Percentiles rank a stretch among this genome's conserved stretches.
Evolutionary conservation across 306 rosid genomes (phyloP).

Genomic region (Betula pendula): DNA sequence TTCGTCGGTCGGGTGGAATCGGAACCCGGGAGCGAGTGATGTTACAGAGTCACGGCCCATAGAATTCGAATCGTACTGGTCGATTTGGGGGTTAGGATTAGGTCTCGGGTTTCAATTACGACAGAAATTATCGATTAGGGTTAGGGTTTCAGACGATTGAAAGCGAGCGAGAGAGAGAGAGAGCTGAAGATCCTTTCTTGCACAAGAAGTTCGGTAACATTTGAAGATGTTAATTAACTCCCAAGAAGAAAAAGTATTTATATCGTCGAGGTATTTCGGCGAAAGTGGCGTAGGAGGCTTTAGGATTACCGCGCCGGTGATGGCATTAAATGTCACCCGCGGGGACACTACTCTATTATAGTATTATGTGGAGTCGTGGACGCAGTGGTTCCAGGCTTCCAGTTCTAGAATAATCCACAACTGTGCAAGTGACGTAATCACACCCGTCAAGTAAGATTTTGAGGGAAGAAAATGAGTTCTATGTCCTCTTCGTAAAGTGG

Average conservation of each 20-base stretch:
- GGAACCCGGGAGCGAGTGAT: constrained; percentile 78
- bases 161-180: background rate
- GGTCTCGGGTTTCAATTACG: background rate
- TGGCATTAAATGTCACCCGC: background rate
- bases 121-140: background rate
- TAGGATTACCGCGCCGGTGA: background rate
- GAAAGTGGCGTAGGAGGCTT: background rate
- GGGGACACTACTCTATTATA: background rate
- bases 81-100: background rate
- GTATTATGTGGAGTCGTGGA: too few species aligned
- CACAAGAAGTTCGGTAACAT: background rate
- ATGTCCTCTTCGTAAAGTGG: background rate
- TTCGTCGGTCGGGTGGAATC: constrained; percentile 94
- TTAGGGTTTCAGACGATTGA: constrained; percentile 19
- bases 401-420: background rate
- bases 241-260: too few species aligned
- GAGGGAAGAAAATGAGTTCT: background rate
- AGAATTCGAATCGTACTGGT: constrained; percentile 13
- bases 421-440: constrained; percentile 16
- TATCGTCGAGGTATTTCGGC: background rate
- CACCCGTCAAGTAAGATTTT: constrained; percentile 12
- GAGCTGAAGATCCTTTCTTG: background rate
- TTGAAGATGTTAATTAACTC: background rate
- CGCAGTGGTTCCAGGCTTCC: background rate
- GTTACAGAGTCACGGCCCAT: constrained; percentile 44